These are phyloP conservation scores for Podaxis rugospora DNA, from an alignment of 768 basidiomycete species.

Conservation along the genomic window DNA sequence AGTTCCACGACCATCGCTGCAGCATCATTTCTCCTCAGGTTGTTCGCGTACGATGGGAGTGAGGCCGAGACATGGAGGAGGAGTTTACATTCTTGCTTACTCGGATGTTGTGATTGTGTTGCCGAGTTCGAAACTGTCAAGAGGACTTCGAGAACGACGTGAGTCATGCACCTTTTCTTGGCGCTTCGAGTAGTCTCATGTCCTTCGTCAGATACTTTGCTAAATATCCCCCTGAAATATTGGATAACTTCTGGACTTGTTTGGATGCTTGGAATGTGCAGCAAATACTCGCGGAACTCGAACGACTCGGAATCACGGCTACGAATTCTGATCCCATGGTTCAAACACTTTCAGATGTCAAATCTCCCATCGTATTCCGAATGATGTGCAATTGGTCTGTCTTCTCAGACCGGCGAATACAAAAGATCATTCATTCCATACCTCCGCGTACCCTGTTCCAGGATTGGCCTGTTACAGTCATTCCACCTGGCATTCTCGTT, in stretches of 20 bases:
- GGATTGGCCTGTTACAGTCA: slow-evolving; percentile 53
- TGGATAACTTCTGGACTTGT: slow-evolving; percentile 53
- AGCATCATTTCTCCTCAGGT: slow-evolving; percentile 76
- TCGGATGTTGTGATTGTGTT: slow-evolving; percentile 67
- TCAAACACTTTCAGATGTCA: slow-evolving; percentile 34
- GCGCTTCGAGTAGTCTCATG: slow-evolving; percentile 5
- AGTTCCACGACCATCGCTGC: slow-evolving; percentile 52
- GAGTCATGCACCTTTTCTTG: slow-evolving; percentile 28
- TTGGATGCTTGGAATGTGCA: slow-evolving; percentile 67
- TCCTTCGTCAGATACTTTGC: slow-evolving; percentile 60
- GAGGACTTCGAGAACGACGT: slow-evolving; percentile 64
- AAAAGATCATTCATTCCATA: slow-evolving; percentile 32
- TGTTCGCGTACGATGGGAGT: slow-evolving; percentile 71
- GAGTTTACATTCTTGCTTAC: slow-evolving; percentile 49
- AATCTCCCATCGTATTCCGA: slow-evolving; percentile 54
- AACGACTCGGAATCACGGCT: slow-evolving; percentile 23
- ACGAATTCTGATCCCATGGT: slow-evolving; percentile 13
- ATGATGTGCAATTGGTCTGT: slow-evolving; percentile 58
- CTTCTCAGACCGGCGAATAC: slow-evolving; percentile 46
- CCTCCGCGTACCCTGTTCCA: slow-evolving; percentile 32
- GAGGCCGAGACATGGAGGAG: slow-evolving; percentile 62
- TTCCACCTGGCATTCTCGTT: slow-evolving; percentile 58
- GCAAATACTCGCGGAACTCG: slow-evolving; percentile 46
- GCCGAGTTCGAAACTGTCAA: slow-evolving; percentile 63
- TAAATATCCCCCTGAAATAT: slow-evolving; percentile 47